Evolutionary conservation across 352 stramenopile species (phyloP).

Genomic region (Phytophthora sansomeana): DNA sequence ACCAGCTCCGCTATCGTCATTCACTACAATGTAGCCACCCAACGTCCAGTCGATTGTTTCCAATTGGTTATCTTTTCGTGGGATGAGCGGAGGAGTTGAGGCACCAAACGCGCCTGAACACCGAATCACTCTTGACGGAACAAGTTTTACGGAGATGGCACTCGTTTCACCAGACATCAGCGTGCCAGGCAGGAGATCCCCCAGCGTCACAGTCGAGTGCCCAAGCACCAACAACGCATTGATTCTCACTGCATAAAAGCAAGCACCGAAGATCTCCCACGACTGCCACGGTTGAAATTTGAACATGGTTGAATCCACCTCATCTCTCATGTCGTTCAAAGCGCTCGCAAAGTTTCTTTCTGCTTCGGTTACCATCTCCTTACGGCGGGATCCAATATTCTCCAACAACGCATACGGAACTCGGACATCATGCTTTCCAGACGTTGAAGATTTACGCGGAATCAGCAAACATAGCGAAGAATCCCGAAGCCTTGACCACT

Average conservation of each 20-base stretch:
- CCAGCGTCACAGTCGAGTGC: conserved; percentile 29
- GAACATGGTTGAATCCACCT: conserved; percentile 12
- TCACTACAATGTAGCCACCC: conserved; percentile 37
- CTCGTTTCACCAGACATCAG: conserved; percentile 8
- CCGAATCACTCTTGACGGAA: conserved; percentile 8
- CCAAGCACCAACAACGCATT: conserved; percentile 42
- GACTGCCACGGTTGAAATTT: conserved; percentile 8
- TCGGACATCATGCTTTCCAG: conserved; percentile 12
- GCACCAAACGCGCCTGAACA: background rate
- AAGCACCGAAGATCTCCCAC: conserved; percentile 42
- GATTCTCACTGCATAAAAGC: conserved; percentile 50
- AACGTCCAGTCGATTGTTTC: conserved; percentile 17
- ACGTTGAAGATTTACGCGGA: background rate
- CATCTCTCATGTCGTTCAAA: no score
- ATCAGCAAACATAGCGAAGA: conserved; percentile 42
- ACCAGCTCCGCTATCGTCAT: conserved; percentile 32
- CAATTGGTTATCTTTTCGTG: background rate
- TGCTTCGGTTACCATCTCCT: background rate
- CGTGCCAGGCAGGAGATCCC: conserved; percentile 22
- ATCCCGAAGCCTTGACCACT: conserved; percentile 39
- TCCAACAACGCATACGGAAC: conserved; percentile 23
- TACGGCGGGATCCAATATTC: no score
- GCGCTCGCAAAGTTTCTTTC: conserved; percentile 5
- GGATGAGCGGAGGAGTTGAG: conserved; percentile 12
- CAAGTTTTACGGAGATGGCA: conserved; percentile 20